A percentile compares a stretch with the other conserved stretches of the same genome.
phyloP scores from a whole-genome alignment of 176 grass and related monocot genomes.

The Triticum urartu region DNA sequence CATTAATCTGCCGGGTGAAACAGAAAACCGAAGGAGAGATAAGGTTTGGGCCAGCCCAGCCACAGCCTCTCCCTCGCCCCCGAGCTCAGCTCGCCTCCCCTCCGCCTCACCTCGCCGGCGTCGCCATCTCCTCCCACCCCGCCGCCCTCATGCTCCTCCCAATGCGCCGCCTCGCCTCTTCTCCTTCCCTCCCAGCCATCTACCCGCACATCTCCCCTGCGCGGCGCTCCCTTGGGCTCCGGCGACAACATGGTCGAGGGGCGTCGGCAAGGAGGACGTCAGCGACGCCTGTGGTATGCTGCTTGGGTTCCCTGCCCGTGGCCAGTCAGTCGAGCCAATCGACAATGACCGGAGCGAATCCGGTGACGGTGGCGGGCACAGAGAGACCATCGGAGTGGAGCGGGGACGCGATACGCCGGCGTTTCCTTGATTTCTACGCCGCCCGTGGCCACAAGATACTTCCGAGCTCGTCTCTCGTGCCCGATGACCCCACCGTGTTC shows the following conservation, averaged over 20 bases:
- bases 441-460: constrained; percentile 82
- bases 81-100: neutral
- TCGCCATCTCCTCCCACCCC: neutral
- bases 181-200: neutral
- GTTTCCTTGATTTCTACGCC: constrained; percentile 88
- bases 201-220: neutral
- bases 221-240: neutral
- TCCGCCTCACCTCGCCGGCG: neutral
- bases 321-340: neutral
- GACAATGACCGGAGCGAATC: neutral
- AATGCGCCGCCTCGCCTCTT: neutral
- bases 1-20: no score
- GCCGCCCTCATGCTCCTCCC: constrained; percentile 4
- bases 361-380: neutral
- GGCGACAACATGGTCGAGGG: constrained; percentile 7
- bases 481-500: constrained; percentile 84
- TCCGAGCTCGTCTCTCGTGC: constrained; percentile 87
- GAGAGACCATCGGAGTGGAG: constrained; percentile 30
- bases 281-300: neutral
- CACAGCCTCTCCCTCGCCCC: neutral
- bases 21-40: neutral
- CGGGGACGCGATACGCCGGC: constrained; percentile 67
- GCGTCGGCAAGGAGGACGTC: neutral
- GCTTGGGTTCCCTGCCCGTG: neutral
- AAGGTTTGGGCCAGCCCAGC: constrained; percentile 17